Evolutionary conservation across 352 stramenopile genomes (phyloP).

Genomic region (Pythium brachiatum): DNA sequence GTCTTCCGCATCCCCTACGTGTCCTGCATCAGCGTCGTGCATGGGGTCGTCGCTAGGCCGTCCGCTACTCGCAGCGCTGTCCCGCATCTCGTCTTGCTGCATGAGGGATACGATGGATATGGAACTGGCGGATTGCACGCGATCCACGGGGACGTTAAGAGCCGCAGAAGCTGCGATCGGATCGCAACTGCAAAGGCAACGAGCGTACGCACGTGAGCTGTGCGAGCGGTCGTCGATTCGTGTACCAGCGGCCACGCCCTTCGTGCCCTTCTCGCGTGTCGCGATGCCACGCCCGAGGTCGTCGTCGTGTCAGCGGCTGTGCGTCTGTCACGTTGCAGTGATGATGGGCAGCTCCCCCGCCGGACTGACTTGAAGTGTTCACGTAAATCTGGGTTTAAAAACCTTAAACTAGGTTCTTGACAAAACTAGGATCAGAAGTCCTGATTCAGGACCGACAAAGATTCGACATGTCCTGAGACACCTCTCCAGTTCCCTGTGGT

Average conservation of each 20-base stretch:
- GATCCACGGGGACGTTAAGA: neutral
- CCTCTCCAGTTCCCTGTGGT: neutral
- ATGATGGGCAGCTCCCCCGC: slow-evolving; percentile 2
- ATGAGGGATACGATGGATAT: neutral
- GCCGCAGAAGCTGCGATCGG: neutral
- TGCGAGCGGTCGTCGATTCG: neutral
- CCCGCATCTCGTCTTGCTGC: neutral
- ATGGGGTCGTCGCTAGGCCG: neutral
- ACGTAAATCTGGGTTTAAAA: neutral
- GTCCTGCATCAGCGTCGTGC: neutral
- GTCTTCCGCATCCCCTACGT: neutral
- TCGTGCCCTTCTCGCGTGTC: neutral
- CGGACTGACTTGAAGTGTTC: slow-evolving; percentile 2
- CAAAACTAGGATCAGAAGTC: neutral
- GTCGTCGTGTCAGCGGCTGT: neutral
- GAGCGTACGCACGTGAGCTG: neutral
- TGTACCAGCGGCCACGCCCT: neutral
- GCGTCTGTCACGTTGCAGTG: slow-evolving; percentile 4
- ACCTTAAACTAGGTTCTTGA: neutral
- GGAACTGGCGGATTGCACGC: neutral
- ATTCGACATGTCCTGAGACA: slow-evolving; percentile 1
- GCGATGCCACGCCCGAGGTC: neutral
- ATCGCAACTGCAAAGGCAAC: neutral
- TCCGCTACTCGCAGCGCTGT: neutral
- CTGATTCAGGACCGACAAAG: too few relatives aligned